These are phyloP conservation scores for Moesziomyces sp. DNA, from an alignment of 1,284 basidiomycete species.

Conservation along the genomic window DNA sequence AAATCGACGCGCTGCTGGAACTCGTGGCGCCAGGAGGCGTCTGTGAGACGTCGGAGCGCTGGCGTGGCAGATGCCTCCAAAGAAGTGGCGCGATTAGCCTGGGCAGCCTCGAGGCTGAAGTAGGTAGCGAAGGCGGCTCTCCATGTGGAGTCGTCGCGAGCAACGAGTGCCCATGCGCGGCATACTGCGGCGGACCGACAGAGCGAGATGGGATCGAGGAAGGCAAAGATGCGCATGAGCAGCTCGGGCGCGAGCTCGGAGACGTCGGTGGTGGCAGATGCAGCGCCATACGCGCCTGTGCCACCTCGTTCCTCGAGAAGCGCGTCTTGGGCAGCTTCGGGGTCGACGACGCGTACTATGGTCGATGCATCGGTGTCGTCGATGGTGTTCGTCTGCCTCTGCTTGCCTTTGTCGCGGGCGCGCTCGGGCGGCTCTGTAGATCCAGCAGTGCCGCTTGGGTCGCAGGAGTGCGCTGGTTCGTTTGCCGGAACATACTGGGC, in stretches of 20 bases:
- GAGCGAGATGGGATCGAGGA: conserved; percentile 77
- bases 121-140: conserved; percentile 79
- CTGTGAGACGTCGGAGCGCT: conserved; percentile 72
- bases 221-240: conserved; percentile 81
- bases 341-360: conserved; percentile 39
- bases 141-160: conserved; percentile 85
- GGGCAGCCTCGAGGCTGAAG: conserved; percentile 72
- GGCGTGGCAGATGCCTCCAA: conserved; percentile 69
- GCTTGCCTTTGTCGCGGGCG: conserved; percentile 23
- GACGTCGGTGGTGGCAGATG: conserved; percentile 1
- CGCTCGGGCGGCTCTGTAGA: not conserved
- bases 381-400: conserved; percentile 2
- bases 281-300: conserved; percentile 56
- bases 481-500: conserved; percentile 15
- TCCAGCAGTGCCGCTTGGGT: conserved; percentile 2
- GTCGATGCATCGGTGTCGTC: conserved; percentile 8
- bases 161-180: conserved; percentile 74
- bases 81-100: conserved; percentile 73
- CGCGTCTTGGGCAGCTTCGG: conserved; percentile 2
- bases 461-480: not conserved
- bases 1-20: conserved; percentile 56
- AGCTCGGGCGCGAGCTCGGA: conserved; percentile 75
- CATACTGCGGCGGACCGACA: conserved; percentile 74
- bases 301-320: not conserved
- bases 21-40: conserved; percentile 56